phyloP scores from a whole-genome alignment of 371 early-diverging fungal genomes.

The Haplosporangium sp. region DNA sequence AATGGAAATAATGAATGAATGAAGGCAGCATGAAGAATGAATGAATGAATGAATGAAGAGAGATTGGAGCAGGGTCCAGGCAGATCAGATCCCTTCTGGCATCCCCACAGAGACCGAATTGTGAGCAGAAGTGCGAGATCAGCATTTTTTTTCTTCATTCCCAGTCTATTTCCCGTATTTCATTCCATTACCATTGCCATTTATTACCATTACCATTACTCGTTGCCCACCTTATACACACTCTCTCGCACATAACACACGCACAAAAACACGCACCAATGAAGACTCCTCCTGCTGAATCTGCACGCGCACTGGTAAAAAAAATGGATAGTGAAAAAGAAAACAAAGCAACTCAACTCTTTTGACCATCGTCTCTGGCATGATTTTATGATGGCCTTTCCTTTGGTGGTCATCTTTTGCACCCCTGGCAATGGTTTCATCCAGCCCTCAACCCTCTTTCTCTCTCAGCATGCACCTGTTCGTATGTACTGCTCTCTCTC shows the following conservation, averaged over 20 bases:
- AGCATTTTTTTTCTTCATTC: background rate
- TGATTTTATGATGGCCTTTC: background rate
- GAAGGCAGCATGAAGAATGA: constrained; percentile 8
- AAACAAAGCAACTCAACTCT: too few relatives aligned
- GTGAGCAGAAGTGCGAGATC: too few relatives aligned
- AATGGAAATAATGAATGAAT: constrained; percentile 7
- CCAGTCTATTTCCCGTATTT: background rate
- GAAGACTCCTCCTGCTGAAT: constrained; percentile 24
- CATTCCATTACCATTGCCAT: background rate
- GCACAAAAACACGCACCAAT: constrained; percentile 3
- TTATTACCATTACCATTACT: background rate
- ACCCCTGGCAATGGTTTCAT: constrained; percentile 18
- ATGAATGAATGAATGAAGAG: background rate
- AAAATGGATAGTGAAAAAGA: background rate
- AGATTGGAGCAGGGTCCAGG: background rate
- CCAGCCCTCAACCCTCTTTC: background rate
- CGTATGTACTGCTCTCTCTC: background rate
- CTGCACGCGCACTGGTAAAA: constrained; percentile 45
- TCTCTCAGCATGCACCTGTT: constrained; percentile 11
- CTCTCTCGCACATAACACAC: constrained; percentile 9
- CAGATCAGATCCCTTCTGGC: too few relatives aligned
- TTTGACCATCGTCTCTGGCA: background rate
- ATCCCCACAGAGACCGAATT: too few relatives aligned
- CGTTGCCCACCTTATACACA: background rate
- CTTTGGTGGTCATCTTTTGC: background rate